Evolutionary conservation across 805 yeast species (phyloP).

Genomic region (Candida alai): DNA sequence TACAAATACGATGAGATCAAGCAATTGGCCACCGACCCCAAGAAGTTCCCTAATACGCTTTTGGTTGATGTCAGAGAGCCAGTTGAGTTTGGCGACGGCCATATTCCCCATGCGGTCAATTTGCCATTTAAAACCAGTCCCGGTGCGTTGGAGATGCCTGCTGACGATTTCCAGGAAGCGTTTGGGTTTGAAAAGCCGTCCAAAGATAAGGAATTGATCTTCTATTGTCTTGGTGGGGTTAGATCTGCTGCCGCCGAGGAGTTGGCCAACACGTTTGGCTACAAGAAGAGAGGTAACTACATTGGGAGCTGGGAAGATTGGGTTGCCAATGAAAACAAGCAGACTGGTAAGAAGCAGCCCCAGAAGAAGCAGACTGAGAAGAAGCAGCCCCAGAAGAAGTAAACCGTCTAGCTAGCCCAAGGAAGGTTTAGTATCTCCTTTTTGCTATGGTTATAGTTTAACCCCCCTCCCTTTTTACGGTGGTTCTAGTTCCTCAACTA

Average conservation of each 20-base stretch:
- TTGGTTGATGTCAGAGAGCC: conserved; percentile 94
- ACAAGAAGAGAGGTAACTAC: conserved; percentile 78
- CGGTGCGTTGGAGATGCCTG: conserved; percentile 78
- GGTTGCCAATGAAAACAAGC: conserved; percentile 45
- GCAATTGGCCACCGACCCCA: conserved; percentile 40
- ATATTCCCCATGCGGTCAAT: conserved; percentile 80
- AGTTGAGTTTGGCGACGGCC: conserved; percentile 66
- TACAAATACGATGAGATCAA: conserved; percentile 53
- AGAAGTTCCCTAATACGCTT: conserved; percentile 41
- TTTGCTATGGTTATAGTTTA: no score
- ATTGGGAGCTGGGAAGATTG: conserved; percentile 87
- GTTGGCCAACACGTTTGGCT: conserved; percentile 87
- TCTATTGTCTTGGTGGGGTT: conserved; percentile 91
- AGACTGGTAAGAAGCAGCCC: no score
- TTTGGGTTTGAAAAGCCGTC: conserved; percentile 83
- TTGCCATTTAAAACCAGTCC: conserved; percentile 89
- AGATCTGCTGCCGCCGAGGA: conserved; percentile 90
- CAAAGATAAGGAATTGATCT: conserved; percentile 66
- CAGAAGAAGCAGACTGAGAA: no score
- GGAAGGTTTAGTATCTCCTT: no score
- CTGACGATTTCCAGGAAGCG: conserved; percentile 74
- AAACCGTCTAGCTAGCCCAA: no score
- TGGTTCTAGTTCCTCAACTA: no score
- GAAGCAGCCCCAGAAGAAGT: no score
- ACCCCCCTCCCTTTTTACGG: no score